Conservation (phyloP, 345 rosid species). For the Capsella bursapastoris region DNA sequence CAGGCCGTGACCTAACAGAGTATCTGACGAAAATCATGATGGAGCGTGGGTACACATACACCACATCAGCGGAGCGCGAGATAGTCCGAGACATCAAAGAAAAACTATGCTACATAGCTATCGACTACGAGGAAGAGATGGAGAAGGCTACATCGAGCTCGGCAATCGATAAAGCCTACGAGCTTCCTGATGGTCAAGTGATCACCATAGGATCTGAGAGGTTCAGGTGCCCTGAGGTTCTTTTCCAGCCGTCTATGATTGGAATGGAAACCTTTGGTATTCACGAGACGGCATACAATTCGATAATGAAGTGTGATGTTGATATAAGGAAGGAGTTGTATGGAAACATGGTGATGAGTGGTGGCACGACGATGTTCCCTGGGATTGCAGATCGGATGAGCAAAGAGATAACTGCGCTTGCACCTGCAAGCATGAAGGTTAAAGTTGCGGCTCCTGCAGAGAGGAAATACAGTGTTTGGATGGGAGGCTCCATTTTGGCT, state of each 20-base stretch:
- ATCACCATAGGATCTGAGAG: conserved; percentile 74
- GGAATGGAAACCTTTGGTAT: conserved; percentile 73
- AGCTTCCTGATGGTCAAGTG: conserved; percentile 73
- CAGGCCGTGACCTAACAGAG: conserved; percentile 83
- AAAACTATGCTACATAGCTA: conserved; percentile 71
- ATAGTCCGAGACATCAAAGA: conserved; percentile 67
- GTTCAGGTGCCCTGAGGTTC: conserved; percentile 82
- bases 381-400: conserved; percentile 81
- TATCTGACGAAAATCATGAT: conserved; percentile 73
- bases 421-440: conserved; percentile 39
- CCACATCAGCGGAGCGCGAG: conserved; percentile 57
- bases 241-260: conserved; percentile 75
- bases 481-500: conserved; percentile 33
- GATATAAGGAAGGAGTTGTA: conserved; percentile 69
- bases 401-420: conserved; percentile 75
- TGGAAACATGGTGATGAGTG: conserved; percentile 55
- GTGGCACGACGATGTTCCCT: conserved; percentile 77
- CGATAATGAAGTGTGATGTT: conserved; percentile 72
- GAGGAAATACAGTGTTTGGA: conserved; percentile 33
- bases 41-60: conserved; percentile 76
- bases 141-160: conserved; percentile 67
- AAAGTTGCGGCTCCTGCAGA: conserved; percentile 13
- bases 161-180: conserved; percentile 66
- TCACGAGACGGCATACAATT: conserved; percentile 62
- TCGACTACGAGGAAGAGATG: conserved; percentile 72